Percentiles rank a stretch among this genome's conserved stretches.
These are phyloP conservation scores for Papilionanthe hybrid DNA, from an alignment of 116 monocot species.

Conservation along the genomic window DNA sequence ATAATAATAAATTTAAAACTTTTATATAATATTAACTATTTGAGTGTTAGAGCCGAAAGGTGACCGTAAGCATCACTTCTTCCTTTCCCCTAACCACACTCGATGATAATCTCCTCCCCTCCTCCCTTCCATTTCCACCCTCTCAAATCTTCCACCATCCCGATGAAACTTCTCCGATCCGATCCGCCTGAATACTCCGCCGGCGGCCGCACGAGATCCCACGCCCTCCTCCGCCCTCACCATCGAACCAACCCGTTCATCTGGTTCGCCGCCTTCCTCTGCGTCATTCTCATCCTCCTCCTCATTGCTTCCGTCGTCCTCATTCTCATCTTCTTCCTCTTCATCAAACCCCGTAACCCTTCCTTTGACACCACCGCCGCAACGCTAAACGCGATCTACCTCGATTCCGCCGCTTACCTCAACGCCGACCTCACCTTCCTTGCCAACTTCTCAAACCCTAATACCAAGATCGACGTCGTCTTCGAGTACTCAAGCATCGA, in stretches of 20 bases:
- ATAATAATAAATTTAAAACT: too few species aligned
- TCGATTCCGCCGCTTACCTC: conserved; percentile 55
- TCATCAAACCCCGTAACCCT: conserved; percentile 61
- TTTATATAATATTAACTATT: too few species aligned
- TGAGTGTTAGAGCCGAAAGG: neutral
- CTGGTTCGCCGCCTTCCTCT: conserved; percentile 55
- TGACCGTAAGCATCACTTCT: neutral
- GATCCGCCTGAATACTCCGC: neutral
- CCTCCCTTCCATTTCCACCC: conserved; percentile 10
- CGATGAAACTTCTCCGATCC: neutral
- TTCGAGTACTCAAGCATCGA: conserved; percentile 58
- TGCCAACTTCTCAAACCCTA: conserved; percentile 87
- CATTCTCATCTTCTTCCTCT: conserved; percentile 71
- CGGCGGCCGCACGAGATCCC: neutral
- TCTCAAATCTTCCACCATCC: conserved; percentile 6
- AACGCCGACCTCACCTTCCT: conserved; percentile 75
- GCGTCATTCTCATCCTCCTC: conserved; percentile 60
- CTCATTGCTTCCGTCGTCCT: conserved; percentile 60
- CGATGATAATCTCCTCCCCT: neutral
- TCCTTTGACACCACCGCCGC: conserved; percentile 48
- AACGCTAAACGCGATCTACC: conserved; percentile 62
- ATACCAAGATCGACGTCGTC: conserved; percentile 51
- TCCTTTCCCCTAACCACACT: neutral
- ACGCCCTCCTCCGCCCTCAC: conserved; percentile 42
- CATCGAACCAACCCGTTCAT: conserved; percentile 53